Evolutionary conservation across 495 filamentous ascomycete genomes (phyloP), one percentile per base, ranked within the genome.

Genomic region (Neurospora discreta): DNA sequence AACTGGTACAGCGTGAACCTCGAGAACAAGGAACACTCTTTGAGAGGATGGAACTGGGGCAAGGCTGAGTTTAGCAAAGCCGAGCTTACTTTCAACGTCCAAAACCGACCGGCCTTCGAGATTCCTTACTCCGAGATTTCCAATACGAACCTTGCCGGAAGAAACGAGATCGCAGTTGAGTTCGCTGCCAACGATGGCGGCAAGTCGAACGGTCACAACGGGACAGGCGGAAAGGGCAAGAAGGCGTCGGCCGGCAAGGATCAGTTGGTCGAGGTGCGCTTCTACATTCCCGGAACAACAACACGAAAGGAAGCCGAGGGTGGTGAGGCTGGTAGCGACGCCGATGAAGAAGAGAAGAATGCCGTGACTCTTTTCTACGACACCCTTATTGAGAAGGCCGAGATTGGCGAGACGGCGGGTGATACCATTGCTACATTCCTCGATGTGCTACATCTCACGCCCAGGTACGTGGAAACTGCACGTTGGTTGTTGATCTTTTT

Each of bases 1-100:
- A 89, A 91, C 75, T 98, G 94, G 91, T 99, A 98, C 82, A 94
- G 92, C 78, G 88, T 94, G 77, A 96, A 91, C 78, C 84, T 99
- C 69, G 94, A 98, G 75, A 90, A 89, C 77, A 91, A 92, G 80
- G 96, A 98, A 80, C 95, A 98, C 80, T 92, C 95, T 6, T 85
- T 99, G 60, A 91, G 95, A 73, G 96, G 96, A 43, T 99, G 96
- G 96, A 99, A 98, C 79, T 99, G 96, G 96, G 96, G 96, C 73
- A 99, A 98, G 81, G 92, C 91, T 71, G 96, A 99, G 78, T 98
- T 99, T 78, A 90, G 91, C 73, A 97, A 98, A 80, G 90, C 92
- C 60, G 96, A 99, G 82, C 88, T 99, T 39, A 85, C 92, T 23
- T 99, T 99, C 84, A 98, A 93, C 80, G 96, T 99, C 26, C 92